A percentile compares a stretch with the other conserved stretches of the same genome.
These are phyloP conservation scores for Coemansia sp. DNA, from an alignment of 371 early-diverging fungal genomes.

Conservation along the genomic window DNA sequence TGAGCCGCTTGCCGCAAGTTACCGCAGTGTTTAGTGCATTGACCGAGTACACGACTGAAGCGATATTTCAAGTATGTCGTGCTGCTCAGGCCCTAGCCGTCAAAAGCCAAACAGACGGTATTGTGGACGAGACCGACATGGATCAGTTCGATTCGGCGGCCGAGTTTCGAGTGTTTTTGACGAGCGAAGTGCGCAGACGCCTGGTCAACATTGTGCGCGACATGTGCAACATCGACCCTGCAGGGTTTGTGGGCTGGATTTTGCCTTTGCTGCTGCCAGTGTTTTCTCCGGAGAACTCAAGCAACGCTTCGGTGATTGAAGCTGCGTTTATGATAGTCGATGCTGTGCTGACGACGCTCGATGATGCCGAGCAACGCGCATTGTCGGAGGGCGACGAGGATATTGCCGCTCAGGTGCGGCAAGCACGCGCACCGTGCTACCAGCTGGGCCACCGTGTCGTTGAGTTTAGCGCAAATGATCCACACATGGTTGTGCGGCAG, in stretches of 20 bases:
- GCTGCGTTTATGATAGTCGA: slow-evolving; percentile 39
- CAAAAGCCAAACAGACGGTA: background rate
- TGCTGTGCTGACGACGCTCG: slow-evolving; percentile 29
- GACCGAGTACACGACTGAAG: slow-evolving; percentile 29
- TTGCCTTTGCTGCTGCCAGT: slow-evolving; percentile 34
- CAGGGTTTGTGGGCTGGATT: slow-evolving; percentile 47
- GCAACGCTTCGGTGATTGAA: slow-evolving; percentile 13
- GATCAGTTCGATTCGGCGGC: slow-evolving; percentile 28
- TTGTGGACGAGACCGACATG: slow-evolving; percentile 26
- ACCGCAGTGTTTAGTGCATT: slow-evolving; percentile 17
- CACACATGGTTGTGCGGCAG: slow-evolving; percentile 9
- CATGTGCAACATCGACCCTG: slow-evolving; percentile 34
- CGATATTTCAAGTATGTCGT: slow-evolving; percentile 30
- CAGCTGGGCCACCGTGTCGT: slow-evolving; percentile 28
- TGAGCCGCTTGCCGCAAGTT: slow-evolving; percentile 21
- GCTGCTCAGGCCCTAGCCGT: slow-evolving; percentile 15
- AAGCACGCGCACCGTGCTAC: slow-evolving; percentile 32
- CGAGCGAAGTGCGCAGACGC: slow-evolving; percentile 29
- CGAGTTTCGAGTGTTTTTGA: slow-evolving; percentile 35
- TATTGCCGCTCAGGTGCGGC: background rate
- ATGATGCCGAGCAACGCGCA: slow-evolving; percentile 44
- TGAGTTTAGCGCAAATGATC: background rate
- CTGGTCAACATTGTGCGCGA: slow-evolving; percentile 37
- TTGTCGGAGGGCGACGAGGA: slow-evolving; percentile 21
- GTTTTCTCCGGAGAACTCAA: background rate